Evolutionary conservation across 148 eudicot species (phyloP).

Genomic region (Chenopodium album): DNA sequence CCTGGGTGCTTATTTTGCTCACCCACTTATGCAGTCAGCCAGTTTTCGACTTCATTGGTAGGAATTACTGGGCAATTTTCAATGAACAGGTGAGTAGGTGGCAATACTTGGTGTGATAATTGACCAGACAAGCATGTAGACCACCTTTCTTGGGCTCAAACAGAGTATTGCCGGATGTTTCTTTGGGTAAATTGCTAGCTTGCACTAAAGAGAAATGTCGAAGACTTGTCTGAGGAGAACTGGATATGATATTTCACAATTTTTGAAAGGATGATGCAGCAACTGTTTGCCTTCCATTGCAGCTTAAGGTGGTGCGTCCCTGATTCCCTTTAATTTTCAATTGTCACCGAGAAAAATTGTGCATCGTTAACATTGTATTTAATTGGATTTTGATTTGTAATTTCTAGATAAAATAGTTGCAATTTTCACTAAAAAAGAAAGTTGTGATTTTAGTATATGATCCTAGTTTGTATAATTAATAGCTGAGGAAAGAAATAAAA

Average conservation of each 20-base stretch:
- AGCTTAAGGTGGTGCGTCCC: slow-evolving; percentile 7
- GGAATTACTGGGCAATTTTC: slow-evolving; percentile 2
- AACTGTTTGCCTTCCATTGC: slow-evolving; percentile 5
- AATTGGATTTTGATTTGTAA: neutral
- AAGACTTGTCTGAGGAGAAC: neutral
- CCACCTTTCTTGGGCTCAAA: neutral
- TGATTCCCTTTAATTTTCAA: neutral
- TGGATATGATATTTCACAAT: neutral
- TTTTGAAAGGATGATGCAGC: slow-evolving; percentile 7
- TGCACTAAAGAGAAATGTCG: neutral
- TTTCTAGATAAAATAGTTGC: neutral
- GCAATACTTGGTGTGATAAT: neutral
- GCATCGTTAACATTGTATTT: neutral
- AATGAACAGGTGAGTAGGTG: neutral
- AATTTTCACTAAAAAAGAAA: neutral
- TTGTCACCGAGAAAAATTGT: neutral
- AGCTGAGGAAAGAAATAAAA: neutral
- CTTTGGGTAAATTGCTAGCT: slow-evolving; percentile 8
- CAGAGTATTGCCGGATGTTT: neutral
- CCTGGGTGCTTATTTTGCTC: slow-evolving; percentile 84
- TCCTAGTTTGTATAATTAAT: neutral
- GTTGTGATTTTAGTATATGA: neutral
- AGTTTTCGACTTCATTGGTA: slow-evolving; percentile 94
- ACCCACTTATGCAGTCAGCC: slow-evolving; percentile 95
- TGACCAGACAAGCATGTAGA: neutral